Percentiles rank a stretch among this genome's conserved stretches.
Conservation (phyloP, 495 filamentous ascomycete genomes). For the Aspergillus cavernicola region DNA sequence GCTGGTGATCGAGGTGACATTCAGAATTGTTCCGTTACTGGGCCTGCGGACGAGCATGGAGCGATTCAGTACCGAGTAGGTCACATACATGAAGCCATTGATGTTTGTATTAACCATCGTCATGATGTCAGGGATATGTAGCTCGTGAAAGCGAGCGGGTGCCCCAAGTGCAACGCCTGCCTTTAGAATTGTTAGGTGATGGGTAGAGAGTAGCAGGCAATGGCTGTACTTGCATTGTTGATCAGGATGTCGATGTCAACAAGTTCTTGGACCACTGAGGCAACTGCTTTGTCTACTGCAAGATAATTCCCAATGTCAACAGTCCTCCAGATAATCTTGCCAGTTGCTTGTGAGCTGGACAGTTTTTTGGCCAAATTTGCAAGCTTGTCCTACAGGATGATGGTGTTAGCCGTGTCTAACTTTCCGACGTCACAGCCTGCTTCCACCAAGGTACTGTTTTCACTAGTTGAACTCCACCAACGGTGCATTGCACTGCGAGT, state of each 20-base stretch:
- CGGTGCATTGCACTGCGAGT: no score
- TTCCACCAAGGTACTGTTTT: no score
- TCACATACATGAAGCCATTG: constrained; percentile 28
- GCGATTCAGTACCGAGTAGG: constrained; percentile 30
- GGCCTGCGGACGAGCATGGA: constrained; percentile 22
- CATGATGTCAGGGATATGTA: constrained; percentile 21
- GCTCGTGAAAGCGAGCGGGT: constrained; percentile 22
- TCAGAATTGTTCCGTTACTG: constrained; percentile 37
- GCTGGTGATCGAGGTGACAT: constrained; percentile 33
- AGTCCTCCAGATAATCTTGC: not conserved
- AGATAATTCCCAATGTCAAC: constrained; percentile 23
- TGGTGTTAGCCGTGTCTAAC: no score
- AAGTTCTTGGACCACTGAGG: constrained; percentile 16
- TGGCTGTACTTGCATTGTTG: constrained; percentile 26
- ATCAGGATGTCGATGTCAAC: constrained; percentile 32
- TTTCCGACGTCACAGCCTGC: no score
- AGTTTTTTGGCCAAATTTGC: no score
- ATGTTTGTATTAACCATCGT: constrained; percentile 34
- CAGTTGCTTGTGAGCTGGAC: no score
- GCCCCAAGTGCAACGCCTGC: constrained; percentile 35
- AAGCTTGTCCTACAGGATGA: no score
- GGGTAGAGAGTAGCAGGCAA: not conserved
- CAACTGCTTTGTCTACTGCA: constrained; percentile 17
- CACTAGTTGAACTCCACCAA: no score
- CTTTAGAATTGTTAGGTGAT: constrained; percentile 1